A percentile compares a stretch with the other conserved stretches of the same genome.
Evolutionary conservation across 192 early-diverging fungal species (phyloP).

Genomic region (Coemansia sp.): DNA sequence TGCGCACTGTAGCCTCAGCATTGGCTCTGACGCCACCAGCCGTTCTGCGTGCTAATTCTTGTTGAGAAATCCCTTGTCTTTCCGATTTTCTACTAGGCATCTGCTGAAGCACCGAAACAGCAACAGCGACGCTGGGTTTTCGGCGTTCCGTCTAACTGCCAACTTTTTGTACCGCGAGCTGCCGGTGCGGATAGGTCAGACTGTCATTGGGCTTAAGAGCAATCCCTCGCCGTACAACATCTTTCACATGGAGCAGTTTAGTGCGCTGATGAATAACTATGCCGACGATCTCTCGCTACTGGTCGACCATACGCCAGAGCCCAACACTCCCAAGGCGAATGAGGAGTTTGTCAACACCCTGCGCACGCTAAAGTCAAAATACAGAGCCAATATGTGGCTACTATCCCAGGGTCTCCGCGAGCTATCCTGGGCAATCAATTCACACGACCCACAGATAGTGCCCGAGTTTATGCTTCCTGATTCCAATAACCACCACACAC

Average conservation of each 20-base stretch:
- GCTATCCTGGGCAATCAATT: constrained; percentile 46
- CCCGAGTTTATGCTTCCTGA: constrained; percentile 24
- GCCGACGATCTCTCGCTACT: constrained; percentile 54
- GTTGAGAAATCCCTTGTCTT: constrained; percentile 1
- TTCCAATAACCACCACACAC: background rate
- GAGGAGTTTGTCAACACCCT: constrained; percentile 47
- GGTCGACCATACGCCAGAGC: constrained; percentile 29
- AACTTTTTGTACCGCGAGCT: constrained; percentile 59
- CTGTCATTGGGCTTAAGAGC: constrained; percentile 51
- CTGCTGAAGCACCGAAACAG: constrained; percentile 47
- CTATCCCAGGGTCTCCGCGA: constrained; percentile 43
- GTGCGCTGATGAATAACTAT: constrained; percentile 54
- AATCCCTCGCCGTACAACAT: constrained; percentile 51
- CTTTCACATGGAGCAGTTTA: constrained; percentile 44
- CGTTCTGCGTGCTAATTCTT: background rate
- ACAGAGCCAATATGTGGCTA: constrained; percentile 40
- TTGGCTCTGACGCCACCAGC: background rate
- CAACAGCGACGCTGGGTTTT: constrained; percentile 34
- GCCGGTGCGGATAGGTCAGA: constrained; percentile 60
- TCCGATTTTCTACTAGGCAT: constrained; percentile 21
- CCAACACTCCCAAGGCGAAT: constrained; percentile 30
- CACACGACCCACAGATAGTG: constrained; percentile 34
- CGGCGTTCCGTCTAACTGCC: constrained; percentile 51
- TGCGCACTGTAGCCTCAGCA: background rate
- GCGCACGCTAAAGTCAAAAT: constrained; percentile 31